These are phyloP conservation scores for Corniculantispora saksenae DNA, from an alignment of 2,329 filamentous ascomycete species.

Conservation along the genomic window DNA sequence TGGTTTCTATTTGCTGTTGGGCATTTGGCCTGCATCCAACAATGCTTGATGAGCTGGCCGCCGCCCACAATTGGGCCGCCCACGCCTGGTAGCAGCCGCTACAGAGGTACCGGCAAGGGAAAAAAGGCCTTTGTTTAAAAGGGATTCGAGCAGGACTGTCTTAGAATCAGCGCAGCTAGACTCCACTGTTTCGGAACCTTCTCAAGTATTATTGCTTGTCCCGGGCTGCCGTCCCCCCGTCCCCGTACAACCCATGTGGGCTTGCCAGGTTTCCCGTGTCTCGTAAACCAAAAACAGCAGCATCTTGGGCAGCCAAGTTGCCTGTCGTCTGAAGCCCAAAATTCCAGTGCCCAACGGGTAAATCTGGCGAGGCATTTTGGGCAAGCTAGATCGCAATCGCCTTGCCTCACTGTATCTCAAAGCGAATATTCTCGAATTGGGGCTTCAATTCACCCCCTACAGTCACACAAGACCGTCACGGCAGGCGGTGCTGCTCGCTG, in stretches of 20 bases:
- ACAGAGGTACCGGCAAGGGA: not conserved
- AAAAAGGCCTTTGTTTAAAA: not conserved
- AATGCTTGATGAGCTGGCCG: constrained; percentile 14
- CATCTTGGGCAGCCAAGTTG: constrained; percentile 6
- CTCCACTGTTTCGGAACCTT: constrained; percentile 11
- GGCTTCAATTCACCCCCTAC: not conserved
- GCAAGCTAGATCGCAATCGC: not conserved
- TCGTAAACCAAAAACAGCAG: not conserved
- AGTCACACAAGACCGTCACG: not conserved
- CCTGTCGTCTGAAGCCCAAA: constrained; percentile 1
- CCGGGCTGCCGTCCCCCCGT: not conserved
- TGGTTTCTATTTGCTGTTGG: not conserved
- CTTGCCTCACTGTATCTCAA: not conserved
- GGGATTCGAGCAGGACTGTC: not conserved
- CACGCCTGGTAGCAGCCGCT: not conserved
- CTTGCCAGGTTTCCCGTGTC: not conserved
- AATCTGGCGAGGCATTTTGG: not conserved
- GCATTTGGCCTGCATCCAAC: constrained; percentile 3
- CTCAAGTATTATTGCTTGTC: constrained; percentile 7
- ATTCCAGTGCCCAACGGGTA: constrained; percentile 18
- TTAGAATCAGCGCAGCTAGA: not conserved
- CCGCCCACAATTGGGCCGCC: not conserved
- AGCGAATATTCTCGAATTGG: not conserved
- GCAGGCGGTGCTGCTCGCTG: not conserved
- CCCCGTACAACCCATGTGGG: constrained; percentile 2